Conservation (phyloP, 2,329 filamentous ascomycete genomes). For the Trichophyton schoenleinii region DNA sequence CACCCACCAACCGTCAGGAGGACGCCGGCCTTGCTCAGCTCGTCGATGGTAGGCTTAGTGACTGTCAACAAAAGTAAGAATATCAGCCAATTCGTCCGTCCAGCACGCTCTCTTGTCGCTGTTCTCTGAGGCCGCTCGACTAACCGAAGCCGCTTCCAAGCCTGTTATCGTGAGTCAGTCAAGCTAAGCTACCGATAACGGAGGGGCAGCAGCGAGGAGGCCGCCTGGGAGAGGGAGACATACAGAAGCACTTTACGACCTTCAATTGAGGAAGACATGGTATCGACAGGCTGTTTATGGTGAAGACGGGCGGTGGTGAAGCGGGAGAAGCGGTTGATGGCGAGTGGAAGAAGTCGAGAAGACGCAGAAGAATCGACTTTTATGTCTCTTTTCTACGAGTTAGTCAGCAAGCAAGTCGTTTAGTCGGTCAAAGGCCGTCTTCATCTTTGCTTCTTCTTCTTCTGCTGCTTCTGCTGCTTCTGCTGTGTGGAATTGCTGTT, state of each 20-base stretch:
- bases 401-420: background rate
- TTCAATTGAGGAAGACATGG: slow-evolving; percentile 7
- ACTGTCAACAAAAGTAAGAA: slow-evolving; percentile 26
- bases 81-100: slow-evolving; percentile 1
- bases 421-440: background rate
- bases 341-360: background rate
- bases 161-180: slow-evolving; percentile 7
- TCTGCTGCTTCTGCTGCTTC: background rate
- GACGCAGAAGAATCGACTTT: background rate
- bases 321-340: background rate
- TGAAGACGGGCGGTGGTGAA: background rate
- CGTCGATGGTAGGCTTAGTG: slow-evolving; percentile 51
- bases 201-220: background rate
- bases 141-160: slow-evolving; percentile 16
- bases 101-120: background rate
- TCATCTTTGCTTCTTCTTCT: background rate
- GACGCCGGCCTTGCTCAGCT: slow-evolving; percentile 49
- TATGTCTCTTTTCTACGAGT: background rate
- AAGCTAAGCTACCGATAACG: background rate
- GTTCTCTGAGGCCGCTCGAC: background rate
- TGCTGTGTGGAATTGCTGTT: background rate
- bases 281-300: background rate
- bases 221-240: background rate
- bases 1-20: slow-evolving; percentile 52
- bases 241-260: slow-evolving; percentile 15